A percentile compares a stretch with the other conserved stretches of the same genome.
phyloP scores from a whole-genome alignment of 148 eudicot species.

The Diospyros kaki region DNA sequence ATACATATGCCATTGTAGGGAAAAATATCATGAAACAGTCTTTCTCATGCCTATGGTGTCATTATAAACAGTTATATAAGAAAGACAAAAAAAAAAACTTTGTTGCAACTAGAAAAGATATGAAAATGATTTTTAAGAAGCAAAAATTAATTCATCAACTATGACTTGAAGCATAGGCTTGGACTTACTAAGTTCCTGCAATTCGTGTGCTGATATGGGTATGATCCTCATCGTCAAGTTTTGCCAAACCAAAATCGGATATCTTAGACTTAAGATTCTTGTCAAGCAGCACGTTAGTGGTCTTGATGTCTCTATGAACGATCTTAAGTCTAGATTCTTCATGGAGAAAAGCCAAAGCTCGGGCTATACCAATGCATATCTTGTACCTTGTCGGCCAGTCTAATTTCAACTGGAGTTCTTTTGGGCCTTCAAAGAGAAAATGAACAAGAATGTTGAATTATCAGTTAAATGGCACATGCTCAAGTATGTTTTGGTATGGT shows the following conservation, averaged over 20 bases:
- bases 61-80: no score
- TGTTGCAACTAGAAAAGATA: neutral
- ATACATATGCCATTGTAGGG: neutral
- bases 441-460: neutral
- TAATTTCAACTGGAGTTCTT: constrained; percentile 28
- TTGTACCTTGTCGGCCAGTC: constrained; percentile 38
- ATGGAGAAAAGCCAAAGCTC: constrained; percentile 43
- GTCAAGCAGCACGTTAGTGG: constrained; percentile 53
- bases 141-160: no score
- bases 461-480: neutral
- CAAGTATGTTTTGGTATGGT: neutral
- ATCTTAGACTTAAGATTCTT: constrained; percentile 40
- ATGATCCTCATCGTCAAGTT: constrained; percentile 42
- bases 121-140: neutral
- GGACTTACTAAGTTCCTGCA: constrained; percentile 45
- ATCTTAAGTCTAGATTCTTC: constrained; percentile 51
- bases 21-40: neutral
- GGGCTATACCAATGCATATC: constrained; percentile 39
- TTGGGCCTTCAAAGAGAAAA: constrained; percentile 18
- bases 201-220: constrained; percentile 53
- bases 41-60: no score
- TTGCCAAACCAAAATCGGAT: constrained; percentile 48
- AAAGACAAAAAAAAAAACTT: neutral
- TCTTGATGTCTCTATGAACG: constrained; percentile 54
- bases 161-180: neutral